Evolutionary conservation across 176 grass and related monocot species (phyloP).

Genomic region (Sorghum bicolor): DNA sequence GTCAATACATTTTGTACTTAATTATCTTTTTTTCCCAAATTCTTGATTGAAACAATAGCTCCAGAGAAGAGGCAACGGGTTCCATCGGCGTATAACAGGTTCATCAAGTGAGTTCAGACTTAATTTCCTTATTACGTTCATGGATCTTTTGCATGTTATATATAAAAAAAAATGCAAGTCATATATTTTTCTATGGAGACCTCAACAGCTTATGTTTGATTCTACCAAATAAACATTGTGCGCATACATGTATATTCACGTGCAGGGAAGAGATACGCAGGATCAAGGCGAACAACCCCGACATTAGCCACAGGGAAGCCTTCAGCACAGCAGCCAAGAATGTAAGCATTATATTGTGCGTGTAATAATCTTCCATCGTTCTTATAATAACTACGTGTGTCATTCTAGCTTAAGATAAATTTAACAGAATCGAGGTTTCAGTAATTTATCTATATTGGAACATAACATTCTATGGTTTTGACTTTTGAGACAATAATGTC

Average conservation of each 20-base stretch:
- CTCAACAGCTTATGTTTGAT: not conserved
- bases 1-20: not conserved
- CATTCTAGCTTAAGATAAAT: not conserved
- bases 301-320: conserved; percentile 93
- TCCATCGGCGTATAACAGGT: conserved; percentile 91
- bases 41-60: conserved; percentile 39
- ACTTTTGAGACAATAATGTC: not conserved
- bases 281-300: conserved; percentile 90
- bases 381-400: not conserved
- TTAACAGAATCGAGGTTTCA: not conserved
- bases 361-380: not conserved
- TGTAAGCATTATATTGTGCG: conserved; percentile 40
- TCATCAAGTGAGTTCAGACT: conserved; percentile 76
- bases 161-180: not conserved
- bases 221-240: not conserved
- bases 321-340: conserved; percentile 99
- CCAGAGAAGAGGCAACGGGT: conserved; percentile 91
- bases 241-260: not conserved
- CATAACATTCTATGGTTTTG: not conserved
- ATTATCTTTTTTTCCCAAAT: not conserved
- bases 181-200: not conserved
- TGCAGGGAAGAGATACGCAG: conserved; percentile 89
- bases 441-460: not conserved
- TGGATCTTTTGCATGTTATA: not conserved
- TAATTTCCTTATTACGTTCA: not conserved